Conservation (phyloP, 139 green algal genomes). For the Chlamydomonas applanata region DNA sequence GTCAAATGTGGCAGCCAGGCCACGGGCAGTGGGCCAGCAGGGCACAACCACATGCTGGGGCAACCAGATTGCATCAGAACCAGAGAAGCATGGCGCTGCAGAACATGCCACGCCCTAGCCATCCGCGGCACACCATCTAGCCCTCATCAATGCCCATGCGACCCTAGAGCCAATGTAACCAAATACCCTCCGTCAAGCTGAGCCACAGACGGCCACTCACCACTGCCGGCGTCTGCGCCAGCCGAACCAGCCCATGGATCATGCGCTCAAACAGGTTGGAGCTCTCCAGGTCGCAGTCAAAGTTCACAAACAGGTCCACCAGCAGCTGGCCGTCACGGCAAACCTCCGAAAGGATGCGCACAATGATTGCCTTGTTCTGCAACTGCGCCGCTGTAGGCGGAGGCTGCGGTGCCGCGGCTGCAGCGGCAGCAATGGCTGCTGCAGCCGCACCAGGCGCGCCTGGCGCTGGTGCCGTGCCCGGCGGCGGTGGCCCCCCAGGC, state of each 20-base stretch:
- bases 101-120: neutral
- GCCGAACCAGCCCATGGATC: constrained; percentile 76
- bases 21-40: no score
- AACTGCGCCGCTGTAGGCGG: neutral
- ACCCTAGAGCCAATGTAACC: neutral
- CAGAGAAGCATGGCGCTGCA: no score
- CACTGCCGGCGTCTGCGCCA: constrained; percentile 44
- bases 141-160: neutral
- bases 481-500: neutral
- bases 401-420: neutral
- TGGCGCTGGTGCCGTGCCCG: neutral
- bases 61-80: no score
- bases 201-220: neutral
- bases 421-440: neutral
- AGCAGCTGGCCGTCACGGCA: constrained; percentile 89
- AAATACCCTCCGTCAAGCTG: neutral
- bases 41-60: no score
- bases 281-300: constrained; percentile 91
- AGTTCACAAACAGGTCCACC: constrained; percentile 97
- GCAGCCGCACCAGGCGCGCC: neutral
- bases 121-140: neutral
- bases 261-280: constrained; percentile 90
- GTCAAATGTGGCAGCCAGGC: no score
- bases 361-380: constrained; percentile 1
- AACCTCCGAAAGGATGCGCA: neutral